These are phyloP conservation scores for Ilyonectria mors-panacis DNA, from an alignment of 2,329 filamentous ascomycete species.

Conservation along the genomic window DNA sequence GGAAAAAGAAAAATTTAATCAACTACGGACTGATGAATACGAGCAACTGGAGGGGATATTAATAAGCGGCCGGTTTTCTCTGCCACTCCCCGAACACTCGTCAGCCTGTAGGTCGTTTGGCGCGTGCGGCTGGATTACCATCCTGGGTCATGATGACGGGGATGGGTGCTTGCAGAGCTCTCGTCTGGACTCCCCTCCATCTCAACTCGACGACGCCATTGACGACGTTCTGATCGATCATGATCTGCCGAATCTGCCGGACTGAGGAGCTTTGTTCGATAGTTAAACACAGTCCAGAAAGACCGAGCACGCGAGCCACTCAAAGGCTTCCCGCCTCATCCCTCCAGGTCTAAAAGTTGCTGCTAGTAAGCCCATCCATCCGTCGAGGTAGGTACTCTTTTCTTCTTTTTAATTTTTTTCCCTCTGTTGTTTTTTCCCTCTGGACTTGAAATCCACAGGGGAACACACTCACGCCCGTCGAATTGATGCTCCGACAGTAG, in stretches of 20 bases:
- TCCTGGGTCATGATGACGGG: conserved; percentile 33
- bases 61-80: conserved; percentile 27
- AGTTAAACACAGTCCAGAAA: conserved; percentile 6
- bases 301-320: conserved; percentile 21
- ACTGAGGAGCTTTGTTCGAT: conserved; percentile 26
- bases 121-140: conserved; percentile 23
- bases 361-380: conserved; percentile 7
- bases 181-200: conserved; percentile 35
- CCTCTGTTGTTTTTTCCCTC: background rate
- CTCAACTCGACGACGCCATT: conserved; percentile 35
- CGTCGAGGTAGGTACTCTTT: background rate
- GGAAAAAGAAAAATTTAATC: conserved; percentile 35
- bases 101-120: conserved; percentile 32
- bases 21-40: conserved; percentile 36
- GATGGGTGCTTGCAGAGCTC: conserved; percentile 23
- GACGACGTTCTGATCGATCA: conserved; percentile 36
- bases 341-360: background rate
- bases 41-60: conserved; percentile 29
- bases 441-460: conserved; percentile 15
- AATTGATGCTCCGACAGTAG: conserved; percentile 22
- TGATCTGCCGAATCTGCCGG: conserved; percentile 38
- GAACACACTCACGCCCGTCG: conserved; percentile 6
- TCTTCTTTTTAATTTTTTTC: background rate
- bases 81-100: conserved; percentile 22
- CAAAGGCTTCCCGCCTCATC: conserved; percentile 8